These are phyloP conservation scores for Mallotus nudiflorus DNA, from an alignment of 345 rosid species.

Conservation along the genomic window DNA sequence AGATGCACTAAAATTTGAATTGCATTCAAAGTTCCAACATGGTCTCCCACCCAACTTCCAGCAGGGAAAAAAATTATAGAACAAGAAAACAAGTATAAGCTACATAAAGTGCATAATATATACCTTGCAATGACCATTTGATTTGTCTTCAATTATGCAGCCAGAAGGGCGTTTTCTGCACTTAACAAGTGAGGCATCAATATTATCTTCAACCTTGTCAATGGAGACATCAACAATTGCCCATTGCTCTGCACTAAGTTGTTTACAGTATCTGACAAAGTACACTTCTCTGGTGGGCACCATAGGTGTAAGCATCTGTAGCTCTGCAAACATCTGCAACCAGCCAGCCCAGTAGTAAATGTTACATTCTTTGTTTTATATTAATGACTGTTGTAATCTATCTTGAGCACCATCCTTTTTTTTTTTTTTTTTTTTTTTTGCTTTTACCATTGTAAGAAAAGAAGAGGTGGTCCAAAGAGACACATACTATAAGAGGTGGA, in stretches of 20 bases:
- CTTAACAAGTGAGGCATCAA: conserved; percentile 77
- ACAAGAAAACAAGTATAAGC: not conserved
- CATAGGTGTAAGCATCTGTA: conserved; percentile 91
- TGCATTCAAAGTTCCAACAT: too few relatives aligned
- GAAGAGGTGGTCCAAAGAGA: too few relatives aligned
- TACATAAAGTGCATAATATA: not conserved
- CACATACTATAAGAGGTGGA: too few relatives aligned
- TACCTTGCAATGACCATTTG: conserved; percentile 94
- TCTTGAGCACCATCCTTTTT: too few relatives aligned
- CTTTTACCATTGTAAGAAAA: too few relatives aligned
- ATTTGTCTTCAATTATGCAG: conserved; percentile 85
- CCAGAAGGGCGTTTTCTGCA: conserved; percentile 97
- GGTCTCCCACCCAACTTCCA: too few relatives aligned
- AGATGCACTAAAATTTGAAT: too few relatives aligned
- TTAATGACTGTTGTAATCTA: too few relatives aligned
- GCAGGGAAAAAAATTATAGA: not conserved
- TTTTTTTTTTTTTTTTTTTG: too few relatives aligned
- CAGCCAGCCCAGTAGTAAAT: not conserved
- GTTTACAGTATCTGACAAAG: conserved; percentile 78
- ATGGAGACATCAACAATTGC: conserved; percentile 87
- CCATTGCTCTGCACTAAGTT: conserved; percentile 83
- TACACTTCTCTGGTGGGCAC: conserved; percentile 92
- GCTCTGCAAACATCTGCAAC: conserved; percentile 94
- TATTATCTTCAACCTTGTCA: conserved; percentile 75
- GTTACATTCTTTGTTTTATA: too few relatives aligned